phyloP scores from a whole-genome alignment of 2,329 filamentous ascomycete genomes.

The Penicillium sp. region DNA sequence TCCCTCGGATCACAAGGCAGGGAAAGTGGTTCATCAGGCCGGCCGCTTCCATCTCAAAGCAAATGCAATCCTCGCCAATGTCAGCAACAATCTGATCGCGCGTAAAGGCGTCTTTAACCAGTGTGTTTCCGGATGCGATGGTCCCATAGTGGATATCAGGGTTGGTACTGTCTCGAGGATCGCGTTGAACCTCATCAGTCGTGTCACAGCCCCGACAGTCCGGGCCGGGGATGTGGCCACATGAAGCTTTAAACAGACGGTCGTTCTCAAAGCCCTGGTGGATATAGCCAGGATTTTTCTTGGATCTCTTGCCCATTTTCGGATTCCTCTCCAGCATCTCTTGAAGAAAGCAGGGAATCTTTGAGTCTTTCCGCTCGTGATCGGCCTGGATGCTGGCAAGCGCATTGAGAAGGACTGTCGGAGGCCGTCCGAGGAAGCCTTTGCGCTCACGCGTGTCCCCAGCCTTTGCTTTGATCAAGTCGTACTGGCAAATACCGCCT shows the following conservation, averaged over 20 bases:
- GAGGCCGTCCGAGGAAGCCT: background rate
- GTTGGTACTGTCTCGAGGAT: background rate
- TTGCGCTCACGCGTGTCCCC: background rate
- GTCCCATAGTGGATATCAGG: background rate
- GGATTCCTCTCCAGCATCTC: background rate
- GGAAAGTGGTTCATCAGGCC: background rate
- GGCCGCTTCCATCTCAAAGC: too few species aligned
- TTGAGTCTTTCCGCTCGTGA: background rate
- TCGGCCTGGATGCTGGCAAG: background rate
- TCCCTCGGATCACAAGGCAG: slow-evolving; percentile 2
- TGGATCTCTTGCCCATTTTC: background rate
- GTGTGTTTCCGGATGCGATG: too few species aligned
- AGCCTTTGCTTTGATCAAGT: background rate
- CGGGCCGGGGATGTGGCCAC: background rate
- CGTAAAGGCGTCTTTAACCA: too few species aligned
- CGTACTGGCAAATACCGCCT: background rate
- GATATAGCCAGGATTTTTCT: background rate
- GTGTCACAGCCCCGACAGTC: background rate
- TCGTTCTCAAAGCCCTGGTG: background rate
- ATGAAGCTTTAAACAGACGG: background rate
- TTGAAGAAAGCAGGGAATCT: background rate
- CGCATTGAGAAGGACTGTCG: background rate
- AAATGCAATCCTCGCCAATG: too few species aligned
- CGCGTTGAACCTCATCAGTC: background rate
- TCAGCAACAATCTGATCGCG: too few species aligned